These are phyloP conservation scores for Phoma sp. DNA, from an alignment of 2,329 filamentous ascomycete genomes.

Conservation along the genomic window DNA sequence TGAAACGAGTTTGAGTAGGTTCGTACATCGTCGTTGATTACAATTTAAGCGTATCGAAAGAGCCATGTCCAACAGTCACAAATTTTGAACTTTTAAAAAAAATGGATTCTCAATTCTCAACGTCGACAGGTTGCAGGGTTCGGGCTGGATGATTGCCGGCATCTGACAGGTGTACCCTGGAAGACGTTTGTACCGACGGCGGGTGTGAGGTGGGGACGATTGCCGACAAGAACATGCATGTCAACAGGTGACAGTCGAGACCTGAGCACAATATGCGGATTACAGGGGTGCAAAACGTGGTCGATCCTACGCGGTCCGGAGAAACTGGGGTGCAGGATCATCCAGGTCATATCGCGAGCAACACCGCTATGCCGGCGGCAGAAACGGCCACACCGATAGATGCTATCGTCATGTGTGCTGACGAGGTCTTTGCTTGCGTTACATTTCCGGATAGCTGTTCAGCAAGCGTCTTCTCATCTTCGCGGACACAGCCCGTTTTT, in stretches of 20 bases:
- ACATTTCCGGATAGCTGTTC: slow-evolving; percentile 10
- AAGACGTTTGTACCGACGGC: neutral
- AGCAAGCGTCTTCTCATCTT: slow-evolving; percentile 40
- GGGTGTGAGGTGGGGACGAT: neutral
- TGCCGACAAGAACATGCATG: slow-evolving; percentile 35
- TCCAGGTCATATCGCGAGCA: slow-evolving; percentile 35
- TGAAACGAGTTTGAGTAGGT: neutral
- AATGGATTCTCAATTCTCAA: neutral
- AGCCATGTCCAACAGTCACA: neutral
- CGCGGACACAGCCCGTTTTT: slow-evolving; percentile 43
- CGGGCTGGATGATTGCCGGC: neutral
- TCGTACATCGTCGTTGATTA: neutral
- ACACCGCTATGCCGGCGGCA: slow-evolving; percentile 13
- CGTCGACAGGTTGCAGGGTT: no score
- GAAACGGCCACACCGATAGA: neutral
- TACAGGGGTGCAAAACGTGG: slow-evolving; percentile 28
- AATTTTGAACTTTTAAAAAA: neutral
- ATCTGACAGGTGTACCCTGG: neutral
- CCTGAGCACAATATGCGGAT: slow-evolving; percentile 30
- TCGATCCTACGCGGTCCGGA: slow-evolving; percentile 31
- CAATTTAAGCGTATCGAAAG: neutral
- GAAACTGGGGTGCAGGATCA: slow-evolving; percentile 28
- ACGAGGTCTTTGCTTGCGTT: neutral
- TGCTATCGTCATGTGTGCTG: neutral
- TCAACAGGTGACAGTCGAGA: slow-evolving; percentile 23